Evolutionary conservation across 176 grass and related monocot genomes (phyloP), one percentile per base, ranked within the genome.

Genomic region (Calamus simplicifolius): DNA sequence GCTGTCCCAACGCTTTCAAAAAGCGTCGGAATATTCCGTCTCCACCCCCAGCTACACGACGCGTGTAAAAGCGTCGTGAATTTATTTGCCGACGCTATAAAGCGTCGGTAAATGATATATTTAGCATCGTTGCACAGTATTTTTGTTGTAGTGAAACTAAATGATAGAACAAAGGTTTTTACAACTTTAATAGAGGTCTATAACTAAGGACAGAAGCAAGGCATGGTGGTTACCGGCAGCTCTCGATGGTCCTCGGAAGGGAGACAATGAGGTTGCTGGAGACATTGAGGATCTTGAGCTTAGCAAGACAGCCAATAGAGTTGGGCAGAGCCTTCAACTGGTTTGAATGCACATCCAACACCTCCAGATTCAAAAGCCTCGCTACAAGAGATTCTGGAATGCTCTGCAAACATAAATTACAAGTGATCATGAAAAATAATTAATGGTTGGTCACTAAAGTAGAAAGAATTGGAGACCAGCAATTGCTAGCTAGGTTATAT

Each of bases 221-320:
- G 3, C 0, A 14, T 6, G 2, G 3, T 2, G 28, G 26, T 76
- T 69, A 98, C 93, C 79, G 75, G 84, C 94, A 98, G 50, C 93
- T 79, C 70, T 93, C 94, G 13, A 98, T 85, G 63, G 88, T 93
- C 69, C 73, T 51, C 1, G 94, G 94, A 6, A 98, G 73, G n/a
- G 74, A 79, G 27, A 77, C 63, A 1, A 98, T 73, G 12, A 98
- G 81, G 76, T 98, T 98, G 78, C 94, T 84, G 60, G 94, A 92
- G 69, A 93, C 88, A 64, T 98, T 89, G 69, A 98, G 76, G 51
- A 88, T 76, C 64, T 82, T 88, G 73, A 98, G 77, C 80, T 93
- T 93, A 28, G 81, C 83, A 70, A 98, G 94, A 76, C 94, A 98
- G 21, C 94, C 88, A 18, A 98, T 85, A 77, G 94, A 98, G 69